These are phyloP conservation scores for Yamadazyma spencermartinsiae DNA, from an alignment of 1,139 yeast species.

Conservation along the genomic window DNA sequence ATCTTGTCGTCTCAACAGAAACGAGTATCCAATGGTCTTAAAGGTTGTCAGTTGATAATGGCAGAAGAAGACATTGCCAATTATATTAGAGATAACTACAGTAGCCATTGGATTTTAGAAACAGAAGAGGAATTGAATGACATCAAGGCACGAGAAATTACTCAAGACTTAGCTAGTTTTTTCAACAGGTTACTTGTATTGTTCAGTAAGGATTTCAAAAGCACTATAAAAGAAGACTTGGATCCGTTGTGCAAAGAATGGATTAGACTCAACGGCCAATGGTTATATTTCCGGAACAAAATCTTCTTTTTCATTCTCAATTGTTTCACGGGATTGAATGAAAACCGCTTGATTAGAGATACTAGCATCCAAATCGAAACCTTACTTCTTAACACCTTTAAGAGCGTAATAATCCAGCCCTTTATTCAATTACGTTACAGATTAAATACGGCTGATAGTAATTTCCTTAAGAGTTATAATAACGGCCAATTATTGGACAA, in stretches of 20 bases:
- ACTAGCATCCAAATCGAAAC: conserved; percentile 31
- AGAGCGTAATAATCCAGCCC: conserved; percentile 33
- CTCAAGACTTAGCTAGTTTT: conserved; percentile 29
- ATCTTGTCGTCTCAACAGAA: conserved; percentile 17
- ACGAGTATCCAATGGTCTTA: conserved; percentile 12
- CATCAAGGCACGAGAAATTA: conserved; percentile 30
- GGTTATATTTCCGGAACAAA: conserved; percentile 36
- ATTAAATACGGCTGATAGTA: conserved; percentile 7
- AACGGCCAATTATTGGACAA: conserved; percentile 13
- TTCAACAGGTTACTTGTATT: conserved; percentile 26
- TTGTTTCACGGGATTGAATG: conserved; percentile 33
- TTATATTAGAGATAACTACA: conserved; percentile 27
- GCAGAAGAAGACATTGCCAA: conserved; percentile 35
- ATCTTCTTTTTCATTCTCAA: conserved; percentile 30
- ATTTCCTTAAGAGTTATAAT: conserved; percentile 11
- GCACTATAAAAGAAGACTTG: conserved; percentile 4
- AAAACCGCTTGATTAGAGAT: conserved; percentile 20
- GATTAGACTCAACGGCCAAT: conserved; percentile 22
- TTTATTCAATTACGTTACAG: conserved; percentile 22
- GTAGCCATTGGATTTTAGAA: conserved; percentile 4
- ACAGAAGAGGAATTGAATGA: conserved; percentile 28
- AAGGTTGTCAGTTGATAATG: conserved; percentile 16
- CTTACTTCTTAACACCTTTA: conserved; percentile 30
- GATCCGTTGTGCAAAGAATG: conserved; percentile 19
- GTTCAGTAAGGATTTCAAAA: conserved; percentile 24